A percentile compares a stretch with the other conserved stretches of the same genome.
Evolutionary conservation across 148 eudicot species (phyloP).

Genomic region (Camellia granthamiana): DNA sequence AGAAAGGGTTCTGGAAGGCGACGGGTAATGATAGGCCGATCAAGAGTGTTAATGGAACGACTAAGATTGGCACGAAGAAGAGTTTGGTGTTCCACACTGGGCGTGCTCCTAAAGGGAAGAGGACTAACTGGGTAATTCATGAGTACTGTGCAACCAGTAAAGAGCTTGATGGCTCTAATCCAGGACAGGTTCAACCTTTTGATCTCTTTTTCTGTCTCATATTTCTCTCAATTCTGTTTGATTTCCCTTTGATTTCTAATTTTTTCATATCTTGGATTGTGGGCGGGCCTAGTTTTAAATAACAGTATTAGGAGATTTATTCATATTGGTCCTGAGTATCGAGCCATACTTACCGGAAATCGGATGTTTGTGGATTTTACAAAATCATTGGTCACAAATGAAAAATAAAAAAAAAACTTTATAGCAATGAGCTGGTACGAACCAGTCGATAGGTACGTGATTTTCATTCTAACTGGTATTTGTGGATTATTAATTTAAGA

Average conservation of each 20-base stretch:
- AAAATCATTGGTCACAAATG: too few species aligned
- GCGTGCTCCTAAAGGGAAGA: slow-evolving; percentile 77
- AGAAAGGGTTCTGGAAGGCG: slow-evolving; percentile 83
- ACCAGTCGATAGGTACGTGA: too few species aligned
- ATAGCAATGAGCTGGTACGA: too few species aligned
- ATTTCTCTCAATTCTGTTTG: not conserved
- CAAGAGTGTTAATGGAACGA: slow-evolving; percentile 35
- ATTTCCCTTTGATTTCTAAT: not conserved
- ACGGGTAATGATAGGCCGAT: slow-evolving; percentile 83
- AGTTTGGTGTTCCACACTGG: slow-evolving; percentile 79
- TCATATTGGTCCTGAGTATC: too few species aligned
- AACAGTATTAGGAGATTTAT: too few species aligned
- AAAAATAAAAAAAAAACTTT: too few species aligned
- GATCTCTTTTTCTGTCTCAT: not conserved
- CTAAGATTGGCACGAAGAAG: slow-evolving; percentile 75
- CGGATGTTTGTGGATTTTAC: too few species aligned
- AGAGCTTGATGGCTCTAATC: slow-evolving; percentile 67
- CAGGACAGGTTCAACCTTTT: slow-evolving; percentile 60
- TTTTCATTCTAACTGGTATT: too few species aligned
- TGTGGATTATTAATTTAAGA: too few species aligned
- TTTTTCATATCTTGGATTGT: not conserved
- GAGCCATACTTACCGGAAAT: too few species aligned
- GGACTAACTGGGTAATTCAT: slow-evolving; percentile 81
- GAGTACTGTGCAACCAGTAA: slow-evolving; percentile 68
- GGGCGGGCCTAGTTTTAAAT: not conserved